Percentiles rank a stretch among this genome's conserved stretches.
Conservation (phyloP, 208 protist species). For the Endotrypanum monterogeii region DNA sequence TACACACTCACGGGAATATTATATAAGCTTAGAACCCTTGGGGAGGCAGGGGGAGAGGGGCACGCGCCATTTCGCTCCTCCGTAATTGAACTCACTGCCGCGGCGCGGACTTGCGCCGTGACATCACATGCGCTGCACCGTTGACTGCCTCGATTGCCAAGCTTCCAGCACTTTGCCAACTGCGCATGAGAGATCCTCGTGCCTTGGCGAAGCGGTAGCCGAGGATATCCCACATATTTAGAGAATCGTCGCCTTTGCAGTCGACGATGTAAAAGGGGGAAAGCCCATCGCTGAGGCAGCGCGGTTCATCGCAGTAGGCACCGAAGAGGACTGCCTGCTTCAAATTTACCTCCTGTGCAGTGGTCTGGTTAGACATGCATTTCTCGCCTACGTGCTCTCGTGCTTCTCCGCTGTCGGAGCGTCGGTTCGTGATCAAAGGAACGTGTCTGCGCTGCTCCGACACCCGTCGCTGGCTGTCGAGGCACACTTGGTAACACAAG, state of each 20-base stretch:
- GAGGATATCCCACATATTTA: constrained; percentile 25
- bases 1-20: neutral
- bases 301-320: constrained; percentile 23
- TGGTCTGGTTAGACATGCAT: constrained; percentile 1
- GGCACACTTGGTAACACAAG: constrained; percentile 54
- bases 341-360: constrained; percentile 18
- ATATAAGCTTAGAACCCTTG: neutral
- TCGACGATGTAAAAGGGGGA: constrained; percentile 32
- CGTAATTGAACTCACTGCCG: neutral
- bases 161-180: constrained; percentile 29
- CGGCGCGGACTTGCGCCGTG: neutral
- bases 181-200: constrained; percentile 16
- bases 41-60: too few species aligned
- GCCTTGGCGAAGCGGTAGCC: constrained; percentile 26
- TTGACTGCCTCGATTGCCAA: constrained; percentile 15
- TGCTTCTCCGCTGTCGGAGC: neutral
- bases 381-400: constrained; percentile 7
- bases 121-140: constrained; percentile 22
- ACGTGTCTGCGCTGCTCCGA: constrained; percentile 19
- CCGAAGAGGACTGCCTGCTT: constrained; percentile 38
- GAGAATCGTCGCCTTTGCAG: constrained; percentile 12
- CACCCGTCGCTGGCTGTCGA: constrained; percentile 25
- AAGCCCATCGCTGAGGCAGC: constrained; percentile 29
- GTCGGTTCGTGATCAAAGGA: constrained; percentile 14
- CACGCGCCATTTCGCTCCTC: too few species aligned